Evolutionary conservation across 805 yeast species (phyloP).

Genomic region (Zygotorulaspora florentina): DNA sequence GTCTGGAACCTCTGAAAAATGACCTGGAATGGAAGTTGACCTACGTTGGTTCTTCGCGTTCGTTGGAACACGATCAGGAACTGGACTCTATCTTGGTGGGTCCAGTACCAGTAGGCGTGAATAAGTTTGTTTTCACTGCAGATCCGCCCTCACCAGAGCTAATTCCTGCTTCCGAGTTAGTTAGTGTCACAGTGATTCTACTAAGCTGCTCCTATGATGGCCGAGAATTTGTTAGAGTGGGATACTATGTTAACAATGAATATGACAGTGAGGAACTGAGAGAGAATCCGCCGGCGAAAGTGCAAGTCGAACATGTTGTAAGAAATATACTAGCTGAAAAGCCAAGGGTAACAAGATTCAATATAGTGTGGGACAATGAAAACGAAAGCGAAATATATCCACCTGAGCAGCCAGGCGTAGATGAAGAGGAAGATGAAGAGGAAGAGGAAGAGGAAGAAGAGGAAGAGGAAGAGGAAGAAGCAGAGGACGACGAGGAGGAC

Average conservation of each 20-base stretch:
- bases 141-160: slow-evolving; percentile 96
- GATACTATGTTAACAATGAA: slow-evolving; percentile 96
- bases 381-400: slow-evolving; percentile 64
- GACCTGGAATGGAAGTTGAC: slow-evolving; percentile 97
- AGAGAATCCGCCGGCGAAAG: slow-evolving; percentile 90
- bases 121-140: slow-evolving; percentile 86
- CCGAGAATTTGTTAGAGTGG: slow-evolving; percentile 93
- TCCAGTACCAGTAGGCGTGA: slow-evolving; percentile 96
- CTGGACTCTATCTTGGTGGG: slow-evolving; percentile 95
- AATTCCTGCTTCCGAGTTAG: slow-evolving; percentile 93
- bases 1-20: slow-evolving; percentile 76
- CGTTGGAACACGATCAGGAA: slow-evolving; percentile 95
- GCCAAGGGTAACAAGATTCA: slow-evolving; percentile 95
- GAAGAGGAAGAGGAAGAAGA: slow-evolving; percentile 59
- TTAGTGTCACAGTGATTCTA: slow-evolving; percentile 89
- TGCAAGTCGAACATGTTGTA: slow-evolving; percentile 89
- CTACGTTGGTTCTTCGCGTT: slow-evolving; percentile 92
- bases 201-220: slow-evolving; percentile 91
- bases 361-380: slow-evolving; percentile 93
- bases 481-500: slow-evolving; percentile 46
- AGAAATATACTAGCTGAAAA: slow-evolving; percentile 94
- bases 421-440: slow-evolving; percentile 59
- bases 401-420: slow-evolving; percentile 69
- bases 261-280: slow-evolving; percentile 90
- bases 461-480: slow-evolving; percentile 46